Evolutionary conservation across 805 yeast genomes (phyloP), one percentile per base, ranked within the genome.

Genomic region (Candida maesae): DNA sequence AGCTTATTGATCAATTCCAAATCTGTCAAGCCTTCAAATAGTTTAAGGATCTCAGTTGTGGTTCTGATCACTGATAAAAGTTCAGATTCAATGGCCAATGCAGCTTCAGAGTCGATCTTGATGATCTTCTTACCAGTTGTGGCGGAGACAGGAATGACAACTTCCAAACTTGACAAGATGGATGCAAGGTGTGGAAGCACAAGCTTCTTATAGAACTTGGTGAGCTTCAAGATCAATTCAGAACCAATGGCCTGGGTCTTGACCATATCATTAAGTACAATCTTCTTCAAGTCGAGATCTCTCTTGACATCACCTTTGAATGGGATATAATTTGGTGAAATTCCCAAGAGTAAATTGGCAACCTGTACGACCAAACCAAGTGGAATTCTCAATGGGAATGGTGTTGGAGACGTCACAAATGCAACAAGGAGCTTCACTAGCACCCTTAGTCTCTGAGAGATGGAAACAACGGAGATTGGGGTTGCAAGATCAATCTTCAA

Each of bases 401-500:
- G 76, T 2, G 88, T 78, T 19, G 77, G 73, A 7, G 76, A 65
- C 3, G 71, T 61, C 25, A 78, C 55, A 42, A 73, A 75, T 2
- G 73, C 61, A 42, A 58, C 48, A 47, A 84, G 38, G 41, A 81
- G 42, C 23, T 66, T 66, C 26, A 70, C 58, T 27, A 84, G 61
- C 5, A 73, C 51, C 10, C 66, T 59, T 10, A 83, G 46, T 56
- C 89, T 68, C 30, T 66, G 61, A 3, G 81, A 71, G 17, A 84
- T 69, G 44, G 69, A 63, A 42, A 73, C 63, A 4, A 84, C 55
- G 6, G 82, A 65, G 17, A 63, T 51, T 13, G 85, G 77, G 20
- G 69, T 67, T 49, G 77, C 74, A 47, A 82, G 64, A 59, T 85
- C 91, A 32, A 85, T 67, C 12, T 66, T 56, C 50, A 85, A 66